Evolutionary conservation across 1,284 basidiomycete species (phyloP), one percentile per base, ranked within the genome.

Genomic region (Xerocomus nothofagi): DNA sequence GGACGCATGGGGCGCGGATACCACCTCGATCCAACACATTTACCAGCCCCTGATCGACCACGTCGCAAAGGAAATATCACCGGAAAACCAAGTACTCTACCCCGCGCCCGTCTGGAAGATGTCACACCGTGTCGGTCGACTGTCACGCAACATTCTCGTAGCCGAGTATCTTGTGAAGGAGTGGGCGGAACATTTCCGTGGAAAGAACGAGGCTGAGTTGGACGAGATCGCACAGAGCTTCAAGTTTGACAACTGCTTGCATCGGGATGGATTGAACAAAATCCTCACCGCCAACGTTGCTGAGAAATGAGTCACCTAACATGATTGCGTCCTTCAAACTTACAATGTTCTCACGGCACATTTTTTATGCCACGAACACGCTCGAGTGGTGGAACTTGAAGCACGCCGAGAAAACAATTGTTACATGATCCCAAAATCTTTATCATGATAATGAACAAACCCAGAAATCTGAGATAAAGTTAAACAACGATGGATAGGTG

Each of bases 1-100:
- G 38, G 84, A 88, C 60, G 74, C 80, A 14, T 86, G 84, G 85
- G 84, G 85, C 15, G 72, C 79, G 6, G 79, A 82, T 58, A 75
- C 74, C 49, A 60, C 69, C 34, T 55, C 61, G 32, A 74, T 87
- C 45, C 69, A 71, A 43, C 60, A 74, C 51, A 60, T 81, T 39
- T 87, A 84, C 65, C 60, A 78, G 43, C 84, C 84, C 6, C 62
- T 86, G 52, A 69, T 78, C 51, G 64, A 81, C 42, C 80, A 81
- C 68, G 68, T 86, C 54, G 60, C 69, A 46, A 57, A 75, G 31
- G 75, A 80, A 49, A 69, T 82, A 14, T 68, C 73, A 2, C 57
- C 55, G 42, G 70, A 72, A 55, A 68, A 73, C 61, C 76, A 69
- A 47, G 59, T 61, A 17, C 65, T 80, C n/a, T 81, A 81, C 59